These are phyloP conservation scores for Penicillium sp. DNA, from an alignment of 2,329 filamentous ascomycete genomes.

Conservation along the genomic window DNA sequence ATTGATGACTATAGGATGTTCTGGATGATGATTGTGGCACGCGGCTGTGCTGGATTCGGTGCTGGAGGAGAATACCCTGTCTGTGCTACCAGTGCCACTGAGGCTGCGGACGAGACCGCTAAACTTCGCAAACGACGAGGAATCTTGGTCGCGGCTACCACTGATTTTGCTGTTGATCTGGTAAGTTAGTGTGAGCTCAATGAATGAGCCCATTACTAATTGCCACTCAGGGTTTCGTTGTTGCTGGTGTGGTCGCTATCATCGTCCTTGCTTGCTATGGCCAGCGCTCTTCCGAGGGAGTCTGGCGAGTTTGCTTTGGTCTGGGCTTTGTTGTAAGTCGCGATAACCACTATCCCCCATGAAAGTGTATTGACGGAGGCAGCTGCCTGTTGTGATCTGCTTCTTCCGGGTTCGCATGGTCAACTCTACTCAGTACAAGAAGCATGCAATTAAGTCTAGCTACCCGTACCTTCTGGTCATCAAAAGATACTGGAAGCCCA, in stretches of 20 bases:
- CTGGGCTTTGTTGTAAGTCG: conserved; percentile 45
- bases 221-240: conserved; percentile 22
- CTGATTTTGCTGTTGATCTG: conserved; percentile 27
- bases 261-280: conserved; percentile 27
- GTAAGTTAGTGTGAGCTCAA: conserved; percentile 1
- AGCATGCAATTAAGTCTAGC: conserved; percentile 47
- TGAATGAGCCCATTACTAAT: not conserved
- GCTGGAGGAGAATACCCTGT: conserved; percentile 43
- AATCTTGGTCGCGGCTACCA: conserved; percentile 26
- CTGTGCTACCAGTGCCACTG: conserved; percentile 25
- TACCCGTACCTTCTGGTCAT: conserved; percentile 50
- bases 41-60: conserved; percentile 34
- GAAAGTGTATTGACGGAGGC: not conserved
- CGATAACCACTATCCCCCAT: not conserved
- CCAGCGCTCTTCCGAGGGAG: conserved; percentile 24
- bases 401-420: conserved; percentile 56
- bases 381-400: conserved; percentile 52
- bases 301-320: conserved; percentile 54
- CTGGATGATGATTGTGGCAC: conserved; percentile 51
- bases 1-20: conserved; percentile 34
- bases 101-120: conserved; percentile 26
- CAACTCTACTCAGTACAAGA: conserved; percentile 52
- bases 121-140: conserved; percentile 23
- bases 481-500: conserved; percentile 51
- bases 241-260: conserved; percentile 23